These are phyloP conservation scores for Tetrapyrgos nigripes DNA, from an alignment of 1,284 basidiomycete species.

Conservation along the genomic window DNA sequence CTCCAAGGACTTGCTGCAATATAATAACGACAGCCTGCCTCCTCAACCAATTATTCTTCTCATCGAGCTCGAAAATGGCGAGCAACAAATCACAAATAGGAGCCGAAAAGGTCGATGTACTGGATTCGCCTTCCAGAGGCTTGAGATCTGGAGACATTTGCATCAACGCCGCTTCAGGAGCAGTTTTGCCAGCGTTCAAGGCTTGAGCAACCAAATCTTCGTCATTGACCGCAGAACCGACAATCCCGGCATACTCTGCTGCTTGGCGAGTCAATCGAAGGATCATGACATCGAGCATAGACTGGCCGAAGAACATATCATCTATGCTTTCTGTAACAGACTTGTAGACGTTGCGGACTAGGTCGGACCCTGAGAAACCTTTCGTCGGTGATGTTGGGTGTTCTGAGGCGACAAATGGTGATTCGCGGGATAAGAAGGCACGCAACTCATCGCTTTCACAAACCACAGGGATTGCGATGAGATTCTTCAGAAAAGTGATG, in stretches of 20 bases:
- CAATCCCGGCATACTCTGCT: conserved; percentile 85
- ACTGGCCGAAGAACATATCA: conserved; percentile 91
- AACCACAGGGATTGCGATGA: conserved; percentile 76
- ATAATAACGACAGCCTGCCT: conserved; percentile 97
- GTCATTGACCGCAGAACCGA: conserved; percentile 80
- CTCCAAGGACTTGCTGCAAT: conserved; percentile 93
- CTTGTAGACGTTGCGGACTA: conserved; percentile 86
- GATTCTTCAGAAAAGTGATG: conserved; percentile 52
- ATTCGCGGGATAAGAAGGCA: conserved; percentile 87
- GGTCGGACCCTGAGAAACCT: conserved; percentile 69
- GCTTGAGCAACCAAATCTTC: conserved; percentile 85
- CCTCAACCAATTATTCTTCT: conserved; percentile 95
- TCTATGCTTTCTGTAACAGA: conserved; percentile 92
- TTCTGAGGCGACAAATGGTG: conserved; percentile 72
- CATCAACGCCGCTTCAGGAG: conserved; percentile 69
- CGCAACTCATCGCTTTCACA: conserved; percentile 88
- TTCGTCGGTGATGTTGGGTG: conserved; percentile 40
- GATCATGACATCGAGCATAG: conserved; percentile 94
- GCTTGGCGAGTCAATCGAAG: conserved; percentile 88
- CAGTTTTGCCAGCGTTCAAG: conserved; percentile 69
- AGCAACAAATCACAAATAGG: conserved; percentile 95
- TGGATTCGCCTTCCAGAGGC: conserved; percentile 85
- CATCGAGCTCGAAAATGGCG: conserved; percentile 93
- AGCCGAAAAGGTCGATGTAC: conserved; percentile 86
- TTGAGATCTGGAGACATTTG: conserved; percentile 77